Conservation (phyloP, 257 asterid species). For the Nicotiana tabacum region DNA sequence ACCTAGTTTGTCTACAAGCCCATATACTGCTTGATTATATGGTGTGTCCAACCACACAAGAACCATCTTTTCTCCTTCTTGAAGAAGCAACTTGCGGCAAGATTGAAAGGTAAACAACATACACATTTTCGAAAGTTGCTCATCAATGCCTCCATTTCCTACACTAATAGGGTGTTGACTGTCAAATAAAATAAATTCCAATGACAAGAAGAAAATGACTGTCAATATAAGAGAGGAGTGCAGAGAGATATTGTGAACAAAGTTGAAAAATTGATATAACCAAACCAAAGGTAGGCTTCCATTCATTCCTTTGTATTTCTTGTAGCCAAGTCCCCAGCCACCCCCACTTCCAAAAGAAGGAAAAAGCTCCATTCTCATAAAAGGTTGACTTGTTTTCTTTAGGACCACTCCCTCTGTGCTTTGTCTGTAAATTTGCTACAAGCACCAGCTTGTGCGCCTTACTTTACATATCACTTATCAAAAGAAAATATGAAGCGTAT, state of each 20-base stretch:
- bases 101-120: conserved; percentile 81
- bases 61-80: conserved; percentile 97
- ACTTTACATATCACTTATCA: not conserved
- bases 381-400: not conserved
- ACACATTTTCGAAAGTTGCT: conserved; percentile 73
- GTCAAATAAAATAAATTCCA: conserved; percentile 5
- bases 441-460: not conserved
- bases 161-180: conserved; percentile 40
- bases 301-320: not conserved
- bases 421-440: not conserved
- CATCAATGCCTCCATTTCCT: conserved; percentile 51
- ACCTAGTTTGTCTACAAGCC: conserved; percentile 97
- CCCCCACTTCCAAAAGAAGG: not conserved
- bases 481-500: not conserved
- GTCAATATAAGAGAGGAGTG: not conserved
- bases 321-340: not conserved
- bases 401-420: not conserved
- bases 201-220: not conserved
- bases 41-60: conserved; percentile 98
- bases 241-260: not conserved
- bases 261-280: not conserved
- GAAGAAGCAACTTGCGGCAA: conserved; percentile 79
- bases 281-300: conserved; percentile 7
- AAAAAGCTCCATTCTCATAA: not conserved
- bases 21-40: conserved; percentile 96